Base-by-base conservation (phyloP, 1,284 basidiomycete genomes). In the Cutaneotrichosporon cutaneum region DNA sequence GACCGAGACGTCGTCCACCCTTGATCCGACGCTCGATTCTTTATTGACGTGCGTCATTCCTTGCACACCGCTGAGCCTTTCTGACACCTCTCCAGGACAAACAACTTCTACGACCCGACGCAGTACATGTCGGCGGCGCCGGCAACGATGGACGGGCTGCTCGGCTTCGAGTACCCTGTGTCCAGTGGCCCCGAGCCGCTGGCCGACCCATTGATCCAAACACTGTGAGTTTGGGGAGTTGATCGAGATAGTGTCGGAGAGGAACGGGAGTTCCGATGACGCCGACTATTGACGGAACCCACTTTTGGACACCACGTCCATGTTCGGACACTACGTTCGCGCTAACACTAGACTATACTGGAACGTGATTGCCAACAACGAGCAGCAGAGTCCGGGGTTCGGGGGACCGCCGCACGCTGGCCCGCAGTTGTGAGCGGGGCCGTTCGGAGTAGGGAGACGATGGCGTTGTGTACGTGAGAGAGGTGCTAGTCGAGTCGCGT, bases 221-320 rank as follows among this genome's bases (percentile, higher is more conserved):
- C 64, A 14, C 39, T 66, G 64, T 66, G 54, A 61, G 64, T 59
- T 13, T 14, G 36, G 24, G 22, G 13, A 35, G 13, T 10, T n/a
- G 18, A n/a, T n/a, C 39, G 39, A 42, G 39, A 18, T 5, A 14
- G n/a, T 42, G 39, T 27, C 35, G 45, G 45, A 26, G 45, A 22
- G 35, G n/a, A 22, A 42, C 27, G 22, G 32, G 32, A 39, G 59
- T 48, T 53, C 54, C 50, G 59, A 56, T 18, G n/a, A 47, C 30
- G 63, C 50, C 32, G 63, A 42, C 1, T 1, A 14, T 42, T 18
- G 18, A 42, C n/a, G 18, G 8, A 18, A 42, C 7, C 39, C 18
- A n/a, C n/a, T 16, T 42, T 42, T n/a, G 18, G 39, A 57, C 66
- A 64, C 32, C 87, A 86, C 16, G 92, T 91, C n/a, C n/a, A n/a